Percentiles rank a stretch among this genome's conserved stretches.
Evolutionary conservation across 371 early-diverging fungal species (phyloP).

Genomic region (Mortierella sp.): DNA sequence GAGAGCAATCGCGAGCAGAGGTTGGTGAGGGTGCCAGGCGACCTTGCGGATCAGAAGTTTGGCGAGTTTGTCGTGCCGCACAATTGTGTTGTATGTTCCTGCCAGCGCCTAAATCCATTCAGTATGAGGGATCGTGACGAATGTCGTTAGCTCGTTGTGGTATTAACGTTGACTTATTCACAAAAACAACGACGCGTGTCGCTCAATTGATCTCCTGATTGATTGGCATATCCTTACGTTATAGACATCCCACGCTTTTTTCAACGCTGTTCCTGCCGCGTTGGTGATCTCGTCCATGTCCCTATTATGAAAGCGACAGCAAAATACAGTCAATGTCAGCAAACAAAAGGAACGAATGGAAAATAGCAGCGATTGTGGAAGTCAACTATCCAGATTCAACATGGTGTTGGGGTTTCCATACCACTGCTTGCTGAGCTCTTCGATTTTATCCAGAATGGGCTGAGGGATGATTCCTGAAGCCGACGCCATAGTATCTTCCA

Average conservation of each 20-base stretch:
- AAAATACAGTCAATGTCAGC: background rate
- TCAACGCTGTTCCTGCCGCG: constrained; percentile 23
- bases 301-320: constrained; percentile 15
- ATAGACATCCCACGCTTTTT: constrained; percentile 43
- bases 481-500: constrained; percentile 15
- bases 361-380: background rate
- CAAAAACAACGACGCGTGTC: background rate
- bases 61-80: constrained; percentile 46
- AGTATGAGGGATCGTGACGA: too few relatives aligned
- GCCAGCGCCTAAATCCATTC: constrained; percentile 12
- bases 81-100: constrained; percentile 34
- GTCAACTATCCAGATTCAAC: background rate
- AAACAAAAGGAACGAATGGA: background rate
- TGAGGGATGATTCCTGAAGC: constrained; percentile 39
- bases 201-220: background rate
- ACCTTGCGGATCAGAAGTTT: constrained; percentile 49
- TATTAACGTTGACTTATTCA: background rate
- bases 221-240: constrained; percentile 22
- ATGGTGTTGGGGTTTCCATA: background rate
- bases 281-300: constrained; percentile 31
- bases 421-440: constrained; percentile 46
- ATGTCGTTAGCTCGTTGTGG: background rate
- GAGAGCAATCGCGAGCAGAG: constrained; percentile 47
- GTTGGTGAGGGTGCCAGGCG: constrained; percentile 51
- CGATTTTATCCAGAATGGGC: constrained; percentile 37